Conservation (phyloP, 768 basidiomycete genomes). For the Tylopilus felleus region DNA sequence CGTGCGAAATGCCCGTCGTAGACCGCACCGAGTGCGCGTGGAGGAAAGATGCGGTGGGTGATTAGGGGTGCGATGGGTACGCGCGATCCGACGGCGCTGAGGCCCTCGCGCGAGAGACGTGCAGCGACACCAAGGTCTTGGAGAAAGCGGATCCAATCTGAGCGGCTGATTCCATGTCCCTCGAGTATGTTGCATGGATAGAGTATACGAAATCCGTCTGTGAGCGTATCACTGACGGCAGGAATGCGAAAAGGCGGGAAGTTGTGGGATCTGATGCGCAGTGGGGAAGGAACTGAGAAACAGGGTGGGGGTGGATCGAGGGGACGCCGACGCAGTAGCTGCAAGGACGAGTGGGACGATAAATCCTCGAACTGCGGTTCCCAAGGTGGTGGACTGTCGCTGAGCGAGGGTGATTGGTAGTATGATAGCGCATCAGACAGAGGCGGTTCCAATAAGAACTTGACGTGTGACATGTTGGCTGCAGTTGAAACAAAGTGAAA, state of each 20-base stretch:
- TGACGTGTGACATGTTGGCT: slow-evolving; percentile 4
- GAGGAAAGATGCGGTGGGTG: slow-evolving; percentile 16
- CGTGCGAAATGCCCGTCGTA: slow-evolving; percentile 24
- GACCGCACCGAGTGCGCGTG: slow-evolving; percentile 8
- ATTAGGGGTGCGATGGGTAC: slow-evolving; percentile 14
- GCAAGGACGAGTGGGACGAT: not conserved
- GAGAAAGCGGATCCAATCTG: slow-evolving; percentile 32
- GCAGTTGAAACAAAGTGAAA: slow-evolving; percentile 2
- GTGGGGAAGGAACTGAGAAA: slow-evolving; percentile 27
- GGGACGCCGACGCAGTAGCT: slow-evolving; percentile 12
- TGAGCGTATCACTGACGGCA: slow-evolving; percentile 18
- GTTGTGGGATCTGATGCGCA: slow-evolving; percentile 24
- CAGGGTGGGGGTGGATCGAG: slow-evolving; percentile 32
- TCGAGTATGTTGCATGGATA: slow-evolving; percentile 27
- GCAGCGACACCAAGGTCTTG: slow-evolving; percentile 28
- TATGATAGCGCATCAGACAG: not conserved
- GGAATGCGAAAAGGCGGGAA: slow-evolving; percentile 29
- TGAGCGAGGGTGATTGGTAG: not conserved
- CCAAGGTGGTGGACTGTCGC: slow-evolving; percentile 26
- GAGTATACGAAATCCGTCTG: slow-evolving; percentile 26
- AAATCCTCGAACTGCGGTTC: slow-evolving; percentile 28
- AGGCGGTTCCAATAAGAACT: not conserved
- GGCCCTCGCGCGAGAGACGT: slow-evolving; percentile 22
- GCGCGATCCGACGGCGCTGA: slow-evolving; percentile 23
- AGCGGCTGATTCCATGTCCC: slow-evolving; percentile 24